Conservation (phyloP, 169 alveolate species). For the Fabrea salina region DNA sequence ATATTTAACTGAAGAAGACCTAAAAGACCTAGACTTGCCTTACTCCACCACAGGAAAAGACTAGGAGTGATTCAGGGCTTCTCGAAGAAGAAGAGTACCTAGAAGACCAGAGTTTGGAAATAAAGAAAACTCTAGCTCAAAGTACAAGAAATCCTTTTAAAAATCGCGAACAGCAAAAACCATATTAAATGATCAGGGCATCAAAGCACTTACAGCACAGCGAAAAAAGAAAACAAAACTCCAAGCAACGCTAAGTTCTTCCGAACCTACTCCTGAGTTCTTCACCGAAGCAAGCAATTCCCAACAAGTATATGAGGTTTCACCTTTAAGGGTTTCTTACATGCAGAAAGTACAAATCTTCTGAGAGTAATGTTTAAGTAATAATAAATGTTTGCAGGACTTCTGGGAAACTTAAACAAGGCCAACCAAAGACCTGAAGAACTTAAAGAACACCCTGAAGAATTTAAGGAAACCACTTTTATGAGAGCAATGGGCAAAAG, state of each 20-base stretch:
- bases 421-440: too few relatives aligned
- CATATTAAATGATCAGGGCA: not conserved
- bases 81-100: not conserved
- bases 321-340: not conserved
- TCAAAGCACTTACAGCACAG: not conserved
- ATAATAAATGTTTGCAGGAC: too few relatives aligned
- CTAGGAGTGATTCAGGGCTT: not conserved
- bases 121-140: not conserved
- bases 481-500: too few relatives aligned
- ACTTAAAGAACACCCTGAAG: too few relatives aligned
- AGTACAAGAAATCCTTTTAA: not conserved
- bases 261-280: conserved; percentile 16
- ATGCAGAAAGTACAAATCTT: too few relatives aligned
- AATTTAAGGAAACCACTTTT: too few relatives aligned
- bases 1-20: conserved; percentile 4
- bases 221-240: not conserved
- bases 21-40: conserved; percentile 16
- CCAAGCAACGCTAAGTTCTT: not conserved
- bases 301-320: conserved; percentile 26
- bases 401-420: too few relatives aligned
- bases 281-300: not conserved
- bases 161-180: not conserved
- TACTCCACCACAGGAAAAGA: not conserved
- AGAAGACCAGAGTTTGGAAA: not conserved
- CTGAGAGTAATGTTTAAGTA: too few relatives aligned